A percentile compares a stretch with the other conserved stretches of the same genome.
These are phyloP conservation scores for Microascus cirrosus DNA, from an alignment of 2,329 filamentous ascomycete genomes.

Conservation along the genomic window DNA sequence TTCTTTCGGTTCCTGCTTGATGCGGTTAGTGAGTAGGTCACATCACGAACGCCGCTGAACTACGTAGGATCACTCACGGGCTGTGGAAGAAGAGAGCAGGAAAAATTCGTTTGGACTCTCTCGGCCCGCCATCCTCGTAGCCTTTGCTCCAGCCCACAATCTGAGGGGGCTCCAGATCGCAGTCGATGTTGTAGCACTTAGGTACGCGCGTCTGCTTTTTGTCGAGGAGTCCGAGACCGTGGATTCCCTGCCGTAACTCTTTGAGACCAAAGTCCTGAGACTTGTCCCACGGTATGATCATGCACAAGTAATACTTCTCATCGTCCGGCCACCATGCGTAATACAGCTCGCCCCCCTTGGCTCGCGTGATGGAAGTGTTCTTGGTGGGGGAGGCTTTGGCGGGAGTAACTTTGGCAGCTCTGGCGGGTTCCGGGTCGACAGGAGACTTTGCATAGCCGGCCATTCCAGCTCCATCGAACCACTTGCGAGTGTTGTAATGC, in stretches of 20 bases:
- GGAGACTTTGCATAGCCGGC: no score
- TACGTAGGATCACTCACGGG: not conserved
- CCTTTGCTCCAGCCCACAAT: constrained; percentile 10
- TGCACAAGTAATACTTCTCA: constrained; percentile 8
- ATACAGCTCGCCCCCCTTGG: constrained; percentile 9
- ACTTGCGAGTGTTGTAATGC: not conserved
- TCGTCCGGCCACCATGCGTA: constrained; percentile 7
- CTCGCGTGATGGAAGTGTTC: constrained; percentile 6
- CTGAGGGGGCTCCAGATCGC: constrained; percentile 3
- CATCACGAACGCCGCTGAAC: not conserved
- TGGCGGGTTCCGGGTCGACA: not conserved
- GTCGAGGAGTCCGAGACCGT: not conserved
- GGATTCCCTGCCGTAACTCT: not conserved
- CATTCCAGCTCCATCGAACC: no score
- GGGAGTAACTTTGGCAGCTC: not conserved
- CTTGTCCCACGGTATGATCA: constrained; percentile 10
- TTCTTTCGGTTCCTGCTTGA: not conserved
- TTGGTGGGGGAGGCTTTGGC: constrained; percentile 1
- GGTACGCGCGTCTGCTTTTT: not conserved
- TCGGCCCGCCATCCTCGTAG: constrained; percentile 7
- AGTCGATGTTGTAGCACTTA: constrained; percentile 7
- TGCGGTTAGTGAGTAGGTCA: not conserved
- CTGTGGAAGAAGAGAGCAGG: constrained; percentile 11
- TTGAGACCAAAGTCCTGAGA: constrained; percentile 6
- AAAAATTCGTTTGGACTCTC: constrained; percentile 7